Evolutionary conservation across 805 yeast species (phyloP).

Genomic region (Metschnikowia koreensis): DNA sequence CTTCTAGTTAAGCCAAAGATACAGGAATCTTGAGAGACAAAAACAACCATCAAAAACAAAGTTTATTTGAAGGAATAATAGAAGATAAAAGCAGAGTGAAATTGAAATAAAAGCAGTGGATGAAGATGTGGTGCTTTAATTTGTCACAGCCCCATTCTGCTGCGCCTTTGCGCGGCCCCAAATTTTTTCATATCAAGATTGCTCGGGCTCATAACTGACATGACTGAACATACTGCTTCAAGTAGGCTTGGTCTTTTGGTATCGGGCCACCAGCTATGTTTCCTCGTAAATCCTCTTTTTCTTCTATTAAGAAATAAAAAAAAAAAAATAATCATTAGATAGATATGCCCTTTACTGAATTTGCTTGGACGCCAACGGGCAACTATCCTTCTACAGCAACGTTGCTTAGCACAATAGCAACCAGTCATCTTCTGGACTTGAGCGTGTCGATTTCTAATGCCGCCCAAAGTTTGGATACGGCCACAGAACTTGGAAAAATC

Average conservation of each 20-base stretch:
- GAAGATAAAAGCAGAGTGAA: too few species aligned
- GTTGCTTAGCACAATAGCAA: conserved; percentile 23
- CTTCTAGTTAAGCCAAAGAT: too few species aligned
- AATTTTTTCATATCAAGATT: too few species aligned
- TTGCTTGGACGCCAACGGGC: neutral
- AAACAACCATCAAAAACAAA: too few species aligned
- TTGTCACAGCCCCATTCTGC: too few species aligned
- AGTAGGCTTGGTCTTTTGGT: neutral
- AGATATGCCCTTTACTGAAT: neutral
- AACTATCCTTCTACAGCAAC: conserved; percentile 22
- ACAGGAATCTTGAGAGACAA: too few species aligned
- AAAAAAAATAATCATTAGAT: neutral
- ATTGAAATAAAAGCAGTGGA: too few species aligned
- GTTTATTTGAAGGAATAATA: too few species aligned
- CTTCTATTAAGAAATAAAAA: neutral
- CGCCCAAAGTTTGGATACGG: conserved; percentile 15
- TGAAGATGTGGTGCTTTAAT: too few species aligned
- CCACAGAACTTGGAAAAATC: conserved; percentile 18
- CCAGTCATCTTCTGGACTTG: conserved; percentile 24
- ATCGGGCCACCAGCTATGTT: neutral
- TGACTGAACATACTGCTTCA: too few species aligned
- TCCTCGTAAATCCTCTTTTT: neutral
- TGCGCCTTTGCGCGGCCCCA: too few species aligned
- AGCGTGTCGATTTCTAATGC: conserved; percentile 12
- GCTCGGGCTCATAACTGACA: too few species aligned